Conservation (phyloP, 768 basidiomycete genomes). For the Cantharellus anzutake region DNA sequence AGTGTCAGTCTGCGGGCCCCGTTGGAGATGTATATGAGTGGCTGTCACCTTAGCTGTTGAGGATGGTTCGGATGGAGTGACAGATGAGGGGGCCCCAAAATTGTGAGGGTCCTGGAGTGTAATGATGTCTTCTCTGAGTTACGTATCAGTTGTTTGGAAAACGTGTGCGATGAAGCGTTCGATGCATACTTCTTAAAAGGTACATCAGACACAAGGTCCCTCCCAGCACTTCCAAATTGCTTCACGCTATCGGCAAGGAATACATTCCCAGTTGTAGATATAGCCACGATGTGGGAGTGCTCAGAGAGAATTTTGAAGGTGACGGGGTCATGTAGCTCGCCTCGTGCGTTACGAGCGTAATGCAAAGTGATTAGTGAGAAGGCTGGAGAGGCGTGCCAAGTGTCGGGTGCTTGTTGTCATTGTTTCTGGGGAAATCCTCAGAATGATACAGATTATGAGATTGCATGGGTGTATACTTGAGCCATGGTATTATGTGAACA, state of each 20-base stretch:
- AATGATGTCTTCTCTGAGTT: conserved; percentile 61
- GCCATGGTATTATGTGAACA: conserved; percentile 84
- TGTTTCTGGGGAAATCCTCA: conserved; percentile 32
- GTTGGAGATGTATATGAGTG: not conserved
- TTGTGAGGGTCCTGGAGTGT: conserved; percentile 87
- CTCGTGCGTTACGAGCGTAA: conserved; percentile 68
- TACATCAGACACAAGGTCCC: conserved; percentile 71
- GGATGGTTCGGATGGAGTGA: not conserved
- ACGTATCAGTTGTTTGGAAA: not conserved
- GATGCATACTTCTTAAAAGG: conserved; percentile 57
- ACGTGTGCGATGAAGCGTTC: not conserved
- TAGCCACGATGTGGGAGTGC: conserved; percentile 86
- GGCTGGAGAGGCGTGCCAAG: conserved; percentile 55
- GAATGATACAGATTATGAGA: conserved; percentile 2
- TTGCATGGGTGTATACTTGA: conserved; percentile 40
- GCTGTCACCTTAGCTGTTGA: conserved; percentile 16
- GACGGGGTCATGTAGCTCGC: conserved; percentile 87
- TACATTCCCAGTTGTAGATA: conserved; percentile 81
- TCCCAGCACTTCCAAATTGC: conserved; percentile 30
- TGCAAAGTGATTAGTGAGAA: conserved; percentile 61
- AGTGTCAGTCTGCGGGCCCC: not conserved
- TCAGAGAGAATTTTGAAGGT: conserved; percentile 95
- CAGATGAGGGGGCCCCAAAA: conserved; percentile 13
- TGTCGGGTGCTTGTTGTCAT: conserved; percentile 61
- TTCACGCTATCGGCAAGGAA: conserved; percentile 83